Evolutionary conservation across 768 basidiomycete species (phyloP).

Genomic region (Amanita subjunquillea): DNA sequence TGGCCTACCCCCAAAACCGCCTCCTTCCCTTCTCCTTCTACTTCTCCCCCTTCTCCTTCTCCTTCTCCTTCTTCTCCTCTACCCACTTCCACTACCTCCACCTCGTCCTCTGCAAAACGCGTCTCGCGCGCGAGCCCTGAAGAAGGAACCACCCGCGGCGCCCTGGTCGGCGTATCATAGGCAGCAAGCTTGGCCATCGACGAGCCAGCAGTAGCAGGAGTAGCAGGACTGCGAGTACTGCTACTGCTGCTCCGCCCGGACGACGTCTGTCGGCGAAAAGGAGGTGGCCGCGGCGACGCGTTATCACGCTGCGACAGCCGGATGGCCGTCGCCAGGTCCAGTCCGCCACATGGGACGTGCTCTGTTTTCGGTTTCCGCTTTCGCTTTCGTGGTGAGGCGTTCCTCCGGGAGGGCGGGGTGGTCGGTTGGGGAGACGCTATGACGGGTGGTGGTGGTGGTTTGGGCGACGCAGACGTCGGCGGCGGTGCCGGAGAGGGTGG

Average conservation of each 20-base stretch:
- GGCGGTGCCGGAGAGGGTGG: background rate
- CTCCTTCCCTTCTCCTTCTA: background rate
- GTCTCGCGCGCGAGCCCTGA: too few species aligned
- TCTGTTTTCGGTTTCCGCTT: background rate
- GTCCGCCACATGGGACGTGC: background rate
- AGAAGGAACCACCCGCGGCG: background rate
- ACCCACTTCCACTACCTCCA: too few species aligned
- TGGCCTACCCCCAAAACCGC: background rate
- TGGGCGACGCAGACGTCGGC: background rate
- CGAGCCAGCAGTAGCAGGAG: background rate
- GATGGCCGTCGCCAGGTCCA: constrained; percentile 5
- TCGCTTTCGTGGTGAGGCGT: background rate
- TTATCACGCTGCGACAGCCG: constrained; percentile 1
- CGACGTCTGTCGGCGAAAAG: background rate
- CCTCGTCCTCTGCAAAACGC: too few species aligned
- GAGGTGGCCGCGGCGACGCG: background rate
- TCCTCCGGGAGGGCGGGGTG: background rate
- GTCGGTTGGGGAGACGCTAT: too few species aligned
- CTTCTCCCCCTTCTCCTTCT: background rate
- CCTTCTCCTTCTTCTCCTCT: background rate
- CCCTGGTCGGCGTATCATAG: background rate
- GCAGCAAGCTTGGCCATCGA: background rate
- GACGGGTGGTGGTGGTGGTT: too few species aligned
- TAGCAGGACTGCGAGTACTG: background rate
- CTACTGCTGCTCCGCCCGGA: background rate